A percentile compares a stretch with the other conserved stretches of the same genome.
phyloP scores from a whole-genome alignment of 768 basidiomycete genomes.

The Boletus sp. region DNA sequence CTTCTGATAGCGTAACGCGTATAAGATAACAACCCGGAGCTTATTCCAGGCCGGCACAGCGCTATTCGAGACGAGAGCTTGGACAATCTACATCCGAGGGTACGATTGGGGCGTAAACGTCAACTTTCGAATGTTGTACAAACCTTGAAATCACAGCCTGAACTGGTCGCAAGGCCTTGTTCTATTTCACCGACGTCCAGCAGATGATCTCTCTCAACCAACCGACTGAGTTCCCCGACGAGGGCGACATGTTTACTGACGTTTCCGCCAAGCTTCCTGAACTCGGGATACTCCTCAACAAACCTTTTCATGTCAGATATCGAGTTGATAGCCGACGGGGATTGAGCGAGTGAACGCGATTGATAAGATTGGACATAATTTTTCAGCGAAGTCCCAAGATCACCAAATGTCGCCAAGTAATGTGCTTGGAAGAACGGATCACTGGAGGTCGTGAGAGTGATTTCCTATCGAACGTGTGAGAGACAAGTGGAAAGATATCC shows the following conservation, averaged over 20 bases:
- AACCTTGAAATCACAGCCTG: conserved; percentile 87
- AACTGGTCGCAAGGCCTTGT: conserved; percentile 91
- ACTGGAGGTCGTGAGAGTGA: conserved; percentile 85
- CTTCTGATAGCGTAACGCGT: conserved; percentile 94
- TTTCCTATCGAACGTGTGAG: conserved; percentile 58
- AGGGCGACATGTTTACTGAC: conserved; percentile 98
- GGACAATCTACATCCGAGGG: conserved; percentile 60
- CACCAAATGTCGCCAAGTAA: conserved; percentile 92
- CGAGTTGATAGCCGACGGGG: conserved; percentile 83
- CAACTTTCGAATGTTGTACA: conserved; percentile 15
- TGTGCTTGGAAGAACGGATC: conserved; percentile 94
- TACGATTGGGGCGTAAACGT: neutral
- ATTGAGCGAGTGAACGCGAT: conserved; percentile 72
- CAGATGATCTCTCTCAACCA: conserved; percentile 83
- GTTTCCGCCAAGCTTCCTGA: conserved; percentile 93
- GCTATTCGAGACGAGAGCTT: conserved; percentile 68
- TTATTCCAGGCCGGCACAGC: conserved; percentile 77
- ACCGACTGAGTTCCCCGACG: conserved; percentile 91
- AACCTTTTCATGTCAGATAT: conserved; percentile 96
- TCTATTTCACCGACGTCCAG: conserved; percentile 93
- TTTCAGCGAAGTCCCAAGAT: conserved; percentile 88
- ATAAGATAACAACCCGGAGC: conserved; percentile 86
- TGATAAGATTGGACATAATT: conserved; percentile 94
- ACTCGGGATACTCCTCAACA: conserved; percentile 98
- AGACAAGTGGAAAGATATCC: conserved; percentile 1